Base-by-base conservation (phyloP, 768 basidiomycete species). In the Xerocomus potaroensis region DNA sequence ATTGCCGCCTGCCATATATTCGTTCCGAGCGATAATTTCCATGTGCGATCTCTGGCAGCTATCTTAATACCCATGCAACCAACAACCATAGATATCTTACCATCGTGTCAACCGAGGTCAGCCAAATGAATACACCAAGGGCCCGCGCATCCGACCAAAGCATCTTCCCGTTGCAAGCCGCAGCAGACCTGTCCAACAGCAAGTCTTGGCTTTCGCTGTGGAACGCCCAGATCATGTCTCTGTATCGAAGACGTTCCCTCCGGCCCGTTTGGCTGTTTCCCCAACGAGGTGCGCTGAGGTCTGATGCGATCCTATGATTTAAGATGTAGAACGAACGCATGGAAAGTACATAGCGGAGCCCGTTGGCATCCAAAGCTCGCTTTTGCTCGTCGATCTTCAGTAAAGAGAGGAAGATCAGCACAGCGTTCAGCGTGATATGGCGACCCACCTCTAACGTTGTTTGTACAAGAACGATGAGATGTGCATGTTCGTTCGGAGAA, bases 151-250 rank as follows among this genome's bases (percentile, higher is more conserved):
- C 90, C 14, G 76, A 71, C 95, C 95, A 98, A 30, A 78, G 65
- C 83, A 97, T 89, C 68, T 90, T 95, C 0, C 83, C 85, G 30
- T 79, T 78, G 56, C 90, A 94, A 11, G 87, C 83, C 4, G 75
- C 68, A 14, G 75, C 75, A 2, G 87, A 87, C 4, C 84, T 81
- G 22, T 75, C 71, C 43, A 96, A 64, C 5, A 99, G 66, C 36
- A 97, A 64, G 15, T 87, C 91, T 58, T 99, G 93, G 59, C 84
- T 90, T 66, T 96, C 92, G 60, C 93, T 96, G 57, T 96, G 88
- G 62, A 87, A 94, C 0, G 94, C 95, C 94, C 95, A 99, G 22
- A 97, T 76, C 72, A 97, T 91, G 64, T 99, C 95, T 27, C 96
- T 81, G 65, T 87, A 93, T 18, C 90, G 81, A 38, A 95, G 74